Conservation (phyloP, 2,329 filamentous ascomycete genomes). For the Cladophialophora exuberans region DNA sequence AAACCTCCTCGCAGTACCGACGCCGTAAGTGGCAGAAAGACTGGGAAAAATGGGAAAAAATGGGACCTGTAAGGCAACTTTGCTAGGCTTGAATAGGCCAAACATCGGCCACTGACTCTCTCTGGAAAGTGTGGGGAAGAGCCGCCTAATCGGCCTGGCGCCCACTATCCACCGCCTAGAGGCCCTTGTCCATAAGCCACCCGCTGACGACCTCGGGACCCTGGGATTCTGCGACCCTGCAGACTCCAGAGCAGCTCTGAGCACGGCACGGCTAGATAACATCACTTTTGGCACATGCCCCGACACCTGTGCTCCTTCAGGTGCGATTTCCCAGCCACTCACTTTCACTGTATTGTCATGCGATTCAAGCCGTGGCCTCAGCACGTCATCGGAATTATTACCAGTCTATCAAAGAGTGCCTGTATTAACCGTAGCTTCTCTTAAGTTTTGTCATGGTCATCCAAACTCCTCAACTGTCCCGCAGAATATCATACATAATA, state of each 20-base stretch:
- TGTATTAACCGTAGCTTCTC: neutral
- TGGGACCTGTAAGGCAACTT: slow-evolving; percentile 3
- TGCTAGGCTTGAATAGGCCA: neutral
- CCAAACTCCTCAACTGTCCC: slow-evolving; percentile 6
- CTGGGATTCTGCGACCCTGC: no score
- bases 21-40: neutral
- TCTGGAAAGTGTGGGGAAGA: slow-evolving; percentile 4
- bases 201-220: neutral
- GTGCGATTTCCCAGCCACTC: no score
- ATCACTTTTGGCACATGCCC: neutral
- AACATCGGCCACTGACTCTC: no score
- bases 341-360: no score
- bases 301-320: no score
- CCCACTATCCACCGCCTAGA: neutral
- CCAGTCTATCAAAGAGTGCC: no score
- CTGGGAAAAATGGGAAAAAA: neutral
- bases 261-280: neutral
- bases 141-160: neutral
- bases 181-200: neutral
- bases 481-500: slow-evolving; percentile 14
- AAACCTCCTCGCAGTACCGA: neutral
- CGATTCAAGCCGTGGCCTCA: no score
- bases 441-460: slow-evolving; percentile 4
- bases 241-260: neutral
- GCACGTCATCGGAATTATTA: neutral